Evolutionary conservation across 1,284 basidiomycete genomes (phyloP), one percentile per base, ranked within the genome.

Genomic region (Tremellales sp.): DNA sequence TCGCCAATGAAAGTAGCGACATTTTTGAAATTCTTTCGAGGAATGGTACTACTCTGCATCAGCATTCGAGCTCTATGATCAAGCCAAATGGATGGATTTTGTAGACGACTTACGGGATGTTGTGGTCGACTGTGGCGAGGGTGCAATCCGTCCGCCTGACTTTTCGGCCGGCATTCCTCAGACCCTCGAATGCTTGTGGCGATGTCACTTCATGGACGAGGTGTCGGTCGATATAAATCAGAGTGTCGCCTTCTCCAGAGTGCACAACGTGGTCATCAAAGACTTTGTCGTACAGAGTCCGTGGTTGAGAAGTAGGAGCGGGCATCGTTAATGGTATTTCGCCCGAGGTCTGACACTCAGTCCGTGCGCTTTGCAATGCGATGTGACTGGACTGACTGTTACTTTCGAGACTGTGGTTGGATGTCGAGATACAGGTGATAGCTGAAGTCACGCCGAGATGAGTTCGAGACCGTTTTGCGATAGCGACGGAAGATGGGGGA

Each of bases 201-300:
- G 87, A 92, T 17, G 93, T 96, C 46, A 97, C 92, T 79, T 96
- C 92, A 65, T 96, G 92, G 15, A 93, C 87, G 48, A 97, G 82
- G 73, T 97, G 92, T 48, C 91, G 91, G 78, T 96, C 92, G 62
- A 96, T 94, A 78, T 92, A 96, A 65, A 96, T 81, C 56, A 96
- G 81, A 23, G 88, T 85, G 49, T 89, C 81, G 46, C 89, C 92
- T 65, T 89, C 84, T 43, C 87, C 85, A 60, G 86, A 83, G 60
- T 81, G 58, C 39, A 96, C 86, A 66, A 93, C 82, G 76, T 96
- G 91, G 73, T 94, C 89, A 61, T 94, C 89, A 83, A 89, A 96
- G 61, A 96, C 89, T 78, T 94, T 94, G 77, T 94, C 91, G 76
- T 94, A 93, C 33, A 94, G 78, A 41, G 91, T 94, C 58, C 87